Conservation (phyloP, 208 protist species). For the Naegleria fowleri region DNA sequence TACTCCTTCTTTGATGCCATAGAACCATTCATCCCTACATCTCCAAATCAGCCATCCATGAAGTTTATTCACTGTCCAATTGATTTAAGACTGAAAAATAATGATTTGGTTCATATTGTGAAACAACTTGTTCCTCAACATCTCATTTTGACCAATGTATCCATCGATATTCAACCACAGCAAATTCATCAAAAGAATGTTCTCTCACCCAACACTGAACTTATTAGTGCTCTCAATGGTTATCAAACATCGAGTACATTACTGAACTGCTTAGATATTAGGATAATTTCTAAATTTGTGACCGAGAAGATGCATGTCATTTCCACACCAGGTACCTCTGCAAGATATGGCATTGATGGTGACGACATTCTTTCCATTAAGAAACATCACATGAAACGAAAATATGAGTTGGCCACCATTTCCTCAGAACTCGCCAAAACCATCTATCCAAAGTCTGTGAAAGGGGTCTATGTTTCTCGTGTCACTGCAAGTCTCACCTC, state of each 20-base stretch:
- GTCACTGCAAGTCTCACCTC: neutral
- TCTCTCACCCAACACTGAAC: neutral
- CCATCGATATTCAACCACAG: neutral
- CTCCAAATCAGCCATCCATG: neutral
- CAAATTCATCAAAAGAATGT: neutral
- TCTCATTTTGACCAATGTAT: neutral
- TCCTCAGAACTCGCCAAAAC: neutral
- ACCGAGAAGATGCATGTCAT: neutral
- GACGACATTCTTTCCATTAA: neutral
- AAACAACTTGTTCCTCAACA: neutral
- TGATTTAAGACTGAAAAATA: conserved; percentile 9
- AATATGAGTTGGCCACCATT: neutral
- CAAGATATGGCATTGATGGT: neutral
- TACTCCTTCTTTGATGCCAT: neutral
- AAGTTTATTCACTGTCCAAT: conserved; percentile 13
- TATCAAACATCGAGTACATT: neutral
- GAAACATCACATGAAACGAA: neutral
- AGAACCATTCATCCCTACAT: neutral
- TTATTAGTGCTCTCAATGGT: neutral
- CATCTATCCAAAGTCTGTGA: neutral
- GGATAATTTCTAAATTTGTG: neutral
- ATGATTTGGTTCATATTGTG: neutral
- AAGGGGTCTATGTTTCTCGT: neutral
- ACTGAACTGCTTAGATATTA: neutral
- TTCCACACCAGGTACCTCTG: neutral